These are phyloP conservation scores for Amaranthus palmeri DNA, from an alignment of 148 eudicot genomes.

Conservation along the genomic window DNA sequence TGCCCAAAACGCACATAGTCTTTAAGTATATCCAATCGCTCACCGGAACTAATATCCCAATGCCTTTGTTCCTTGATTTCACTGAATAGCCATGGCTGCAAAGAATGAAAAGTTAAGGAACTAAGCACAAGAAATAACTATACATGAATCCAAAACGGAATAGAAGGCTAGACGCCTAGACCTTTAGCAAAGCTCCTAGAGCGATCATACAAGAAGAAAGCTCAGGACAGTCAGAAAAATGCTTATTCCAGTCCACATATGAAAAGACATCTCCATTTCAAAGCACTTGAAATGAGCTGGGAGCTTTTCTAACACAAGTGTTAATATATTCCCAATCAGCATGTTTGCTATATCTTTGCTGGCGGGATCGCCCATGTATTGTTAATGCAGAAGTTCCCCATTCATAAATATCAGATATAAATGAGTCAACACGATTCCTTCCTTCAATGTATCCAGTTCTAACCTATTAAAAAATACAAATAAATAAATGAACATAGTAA, in stretches of 20 bases:
- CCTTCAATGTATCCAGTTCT: constrained; percentile 93
- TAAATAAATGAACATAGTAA: not conserved
- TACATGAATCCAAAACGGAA: not conserved
- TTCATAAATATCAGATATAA: constrained; percentile 59
- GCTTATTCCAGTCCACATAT: constrained; percentile 80
- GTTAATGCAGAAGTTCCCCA: constrained; percentile 98
- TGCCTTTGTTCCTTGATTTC: constrained; percentile 97
- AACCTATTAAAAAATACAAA: constrained; percentile 39
- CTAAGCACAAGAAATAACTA: not conserved
- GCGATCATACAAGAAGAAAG: constrained; percentile 91
- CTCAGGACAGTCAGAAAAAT: constrained; percentile 77
- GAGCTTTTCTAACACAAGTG: constrained; percentile 68
- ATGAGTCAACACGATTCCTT: constrained; percentile 68
- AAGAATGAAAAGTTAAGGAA: not conserved
- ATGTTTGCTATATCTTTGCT: constrained; percentile 90
- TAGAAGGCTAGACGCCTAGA: constrained; percentile 20
- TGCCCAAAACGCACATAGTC: constrained; percentile 93
- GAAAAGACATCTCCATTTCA: constrained; percentile 96
- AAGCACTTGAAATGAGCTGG: constrained; percentile 59
- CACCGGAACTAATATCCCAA: constrained; percentile 93
- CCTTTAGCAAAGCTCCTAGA: constrained; percentile 94
- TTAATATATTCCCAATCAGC: constrained; percentile 93
- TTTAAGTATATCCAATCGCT: constrained; percentile 72
- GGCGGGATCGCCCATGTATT: constrained; percentile 91
- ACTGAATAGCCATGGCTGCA: constrained; percentile 98